Evolutionary conservation across 208 protist species (phyloP), one percentile per base, ranked within the genome.

Genomic region (Herpetomonas samuelpessoai): DNA sequence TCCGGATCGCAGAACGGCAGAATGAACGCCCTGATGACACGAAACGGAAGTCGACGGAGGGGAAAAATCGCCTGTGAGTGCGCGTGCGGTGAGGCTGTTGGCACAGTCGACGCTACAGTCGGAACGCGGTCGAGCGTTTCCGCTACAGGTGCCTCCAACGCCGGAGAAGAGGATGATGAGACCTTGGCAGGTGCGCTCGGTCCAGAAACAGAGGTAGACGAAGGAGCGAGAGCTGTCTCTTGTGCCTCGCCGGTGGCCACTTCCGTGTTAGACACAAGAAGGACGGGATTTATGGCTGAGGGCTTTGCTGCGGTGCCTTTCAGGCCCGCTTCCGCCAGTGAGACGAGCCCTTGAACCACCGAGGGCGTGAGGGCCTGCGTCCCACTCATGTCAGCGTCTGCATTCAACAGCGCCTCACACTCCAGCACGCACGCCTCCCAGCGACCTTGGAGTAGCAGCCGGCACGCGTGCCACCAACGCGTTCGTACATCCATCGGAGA

Each of bases 1-100:
- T 50, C 10, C 4, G 63, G 62, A 18, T 74, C 66, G 50, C 66
- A 79, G 49, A 71, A 82, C 25, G 68, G 65, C 1, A 86, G 59
- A 21, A 82, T 38, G 27, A 50, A 54, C 21, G 62, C 58, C 10
- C 54, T 16, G 28, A 86, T 14, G n/a, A 82, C 39, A 18, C 44
- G 18, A 48, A 86, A 86, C 1, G 71, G 67, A 41, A 86, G 35
- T 14, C 35, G 6, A 14, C 35, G 35, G 9, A 41, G 14, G 35
- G 35, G 35, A 6, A 41, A 14, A 6, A 14, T 18, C 9, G 9
- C 9, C 9, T 41, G 35, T n/a, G n/a, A n/a, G n/a, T n/a, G n/a
- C n/a, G n/a, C n/a, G n/a, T n/a, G n/a, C n/a, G n/a, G n/a, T n/a
- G n/a, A n/a, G n/a, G n/a, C n/a, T n/a, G n/a, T n/a, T n/a, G n/a